phyloP scores from a whole-genome alignment of 2,329 filamentous ascomycete genomes.

The Westerdykella ornata region DNA sequence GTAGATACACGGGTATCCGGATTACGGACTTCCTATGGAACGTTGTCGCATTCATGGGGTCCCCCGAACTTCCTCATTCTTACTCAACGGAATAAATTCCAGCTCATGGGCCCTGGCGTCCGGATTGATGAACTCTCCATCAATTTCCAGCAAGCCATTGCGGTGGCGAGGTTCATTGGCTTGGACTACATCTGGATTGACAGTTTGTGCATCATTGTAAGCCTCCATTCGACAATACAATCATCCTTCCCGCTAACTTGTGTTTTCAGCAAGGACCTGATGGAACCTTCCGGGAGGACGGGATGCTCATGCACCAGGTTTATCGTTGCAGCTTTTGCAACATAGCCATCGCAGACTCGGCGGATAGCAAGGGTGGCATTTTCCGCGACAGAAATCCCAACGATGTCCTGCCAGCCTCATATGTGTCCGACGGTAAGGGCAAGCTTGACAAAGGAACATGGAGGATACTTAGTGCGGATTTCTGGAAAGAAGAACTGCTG shows the following conservation, averaged over 20 bases:
- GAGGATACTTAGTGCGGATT: conserved; percentile 12
- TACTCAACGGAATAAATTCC: conserved; percentile 2
- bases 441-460: conserved; percentile 6
- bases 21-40: conserved; percentile 9
- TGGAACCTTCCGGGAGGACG: conserved; percentile 18
- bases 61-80: conserved; percentile 8
- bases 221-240: background rate
- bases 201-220: conserved; percentile 13
- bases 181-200: conserved; percentile 27
- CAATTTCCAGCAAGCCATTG: conserved; percentile 24
- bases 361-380: conserved; percentile 12
- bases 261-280: conserved; percentile 7
- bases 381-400: conserved; percentile 15
- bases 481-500: conserved; percentile 19
- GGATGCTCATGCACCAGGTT: conserved; percentile 20
- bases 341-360: conserved; percentile 21
- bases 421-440: conserved; percentile 1
- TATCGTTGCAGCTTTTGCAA: conserved; percentile 28
- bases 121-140: conserved; percentile 9
- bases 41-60: conserved; percentile 23
- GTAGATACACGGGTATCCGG: conserved; percentile 6
- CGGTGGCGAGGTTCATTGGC: conserved; percentile 15
- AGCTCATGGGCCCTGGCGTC: conserved; percentile 14
- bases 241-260: background rate
- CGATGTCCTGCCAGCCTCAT: conserved; percentile 12